phyloP scores from a whole-genome alignment of 179 eudicot genomes.

The Actinidia arguta region DNA sequence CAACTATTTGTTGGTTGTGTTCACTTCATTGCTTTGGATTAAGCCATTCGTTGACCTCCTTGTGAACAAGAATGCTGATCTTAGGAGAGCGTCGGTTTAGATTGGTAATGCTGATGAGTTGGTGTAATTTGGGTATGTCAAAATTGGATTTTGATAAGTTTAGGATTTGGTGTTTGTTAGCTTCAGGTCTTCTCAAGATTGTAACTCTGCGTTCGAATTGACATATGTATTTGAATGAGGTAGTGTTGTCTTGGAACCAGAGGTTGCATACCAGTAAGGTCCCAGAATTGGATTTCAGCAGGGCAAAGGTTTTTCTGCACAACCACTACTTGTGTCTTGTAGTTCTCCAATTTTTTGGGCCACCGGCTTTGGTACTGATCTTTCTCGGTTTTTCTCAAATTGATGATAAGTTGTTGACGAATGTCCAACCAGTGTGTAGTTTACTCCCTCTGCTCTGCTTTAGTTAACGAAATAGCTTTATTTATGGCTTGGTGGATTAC shows the following conservation, averaged over 20 bases:
- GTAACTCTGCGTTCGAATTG: constrained; percentile 67
- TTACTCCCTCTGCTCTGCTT: constrained; percentile 58
- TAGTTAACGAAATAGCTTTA: constrained; percentile 65
- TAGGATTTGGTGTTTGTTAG: constrained; percentile 65
- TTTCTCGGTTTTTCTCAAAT: constrained; percentile 77
- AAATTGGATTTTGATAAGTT: constrained; percentile 58
- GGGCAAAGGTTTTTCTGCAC: constrained; percentile 97
- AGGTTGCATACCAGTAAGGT: constrained; percentile 86
- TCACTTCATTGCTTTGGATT: constrained; percentile 90
- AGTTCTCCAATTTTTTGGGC: constrained; percentile 71
- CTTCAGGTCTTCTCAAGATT: constrained; percentile 65
- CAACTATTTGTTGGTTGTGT: constrained; percentile 50
- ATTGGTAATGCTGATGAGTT: constrained; percentile 33
- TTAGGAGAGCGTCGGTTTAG: constrained; percentile 18
- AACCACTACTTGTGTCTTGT: constrained; percentile 81
- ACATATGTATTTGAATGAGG: constrained; percentile 90
- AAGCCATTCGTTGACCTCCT: constrained; percentile 67
- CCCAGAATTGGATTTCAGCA: constrained; percentile 84
- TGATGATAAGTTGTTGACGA: constrained; percentile 47
- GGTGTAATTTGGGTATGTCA: constrained; percentile 72
- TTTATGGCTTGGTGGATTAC: constrained; percentile 94
- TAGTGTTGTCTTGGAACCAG: constrained; percentile 93
- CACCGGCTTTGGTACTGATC: constrained; percentile 71
- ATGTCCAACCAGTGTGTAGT: constrained; percentile 43
- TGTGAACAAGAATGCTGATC: constrained; percentile 43